Evolutionary conservation across 2,329 filamentous ascomycete genomes (phyloP).

Genomic region (Sporothrix inflata): DNA sequence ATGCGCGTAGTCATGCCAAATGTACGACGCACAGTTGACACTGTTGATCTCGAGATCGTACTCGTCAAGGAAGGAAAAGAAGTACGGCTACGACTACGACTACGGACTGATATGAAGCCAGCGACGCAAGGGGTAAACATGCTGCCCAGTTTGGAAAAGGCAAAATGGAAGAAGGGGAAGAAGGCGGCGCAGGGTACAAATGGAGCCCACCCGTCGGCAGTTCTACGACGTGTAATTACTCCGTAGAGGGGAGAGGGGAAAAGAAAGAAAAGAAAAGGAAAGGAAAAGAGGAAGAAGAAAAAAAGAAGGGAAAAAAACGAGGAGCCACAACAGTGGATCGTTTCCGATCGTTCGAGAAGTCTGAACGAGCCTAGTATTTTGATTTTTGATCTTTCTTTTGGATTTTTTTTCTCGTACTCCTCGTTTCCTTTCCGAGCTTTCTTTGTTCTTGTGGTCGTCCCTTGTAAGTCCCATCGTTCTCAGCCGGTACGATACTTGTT

Average conservation of each 20-base stretch:
- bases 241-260: neutral
- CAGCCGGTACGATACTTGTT: neutral
- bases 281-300: neutral
- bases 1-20: neutral
- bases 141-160: constrained; percentile 14
- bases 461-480: constrained; percentile 1
- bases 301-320: neutral
- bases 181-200: neutral
- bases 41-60: neutral
- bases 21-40: constrained; percentile 9
- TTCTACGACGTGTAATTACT: neutral
- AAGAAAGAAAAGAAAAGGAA: neutral
- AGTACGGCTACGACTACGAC: neutral
- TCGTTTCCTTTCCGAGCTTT: neutral
- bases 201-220: neutral
- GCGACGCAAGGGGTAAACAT: constrained; percentile 19
- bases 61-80: neutral
- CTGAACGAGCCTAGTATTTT: neutral
- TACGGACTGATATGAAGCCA: neutral
- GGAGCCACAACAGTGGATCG: neutral
- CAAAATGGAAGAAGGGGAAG: constrained; percentile 1
- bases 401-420: neutral
- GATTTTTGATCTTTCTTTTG: no score
- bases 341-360: neutral
- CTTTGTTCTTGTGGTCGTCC: neutral